Evolutionary conservation across 108 stramenopile species (phyloP).

Genomic region (Stephanodiscus triporus): DNA sequence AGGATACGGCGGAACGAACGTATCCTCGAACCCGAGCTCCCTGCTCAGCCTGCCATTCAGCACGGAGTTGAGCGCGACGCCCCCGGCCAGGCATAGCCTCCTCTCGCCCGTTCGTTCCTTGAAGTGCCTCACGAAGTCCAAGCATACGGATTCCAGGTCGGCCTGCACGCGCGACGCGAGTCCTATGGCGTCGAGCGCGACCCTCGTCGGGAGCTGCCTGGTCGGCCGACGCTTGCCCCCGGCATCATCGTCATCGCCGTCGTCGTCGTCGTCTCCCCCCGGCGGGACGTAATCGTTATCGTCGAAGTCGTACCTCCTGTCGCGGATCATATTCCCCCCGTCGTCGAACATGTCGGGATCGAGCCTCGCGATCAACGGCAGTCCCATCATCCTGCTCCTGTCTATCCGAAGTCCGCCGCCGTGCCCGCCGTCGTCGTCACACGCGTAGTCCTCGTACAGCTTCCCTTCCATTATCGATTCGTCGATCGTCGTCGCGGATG

Average conservation of each 20-base stretch:
- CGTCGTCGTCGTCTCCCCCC: slow-evolving; percentile 4
- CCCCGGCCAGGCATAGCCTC: slow-evolving; percentile 92
- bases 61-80: slow-evolving; percentile 93
- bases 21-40: slow-evolving; percentile 83
- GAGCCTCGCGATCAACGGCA: slow-evolving; percentile 67
- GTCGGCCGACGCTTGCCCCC: slow-evolving; percentile 21
- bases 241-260: background rate
- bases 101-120: slow-evolving; percentile 78
- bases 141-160: slow-evolving; percentile 79
- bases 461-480: slow-evolving; percentile 60
- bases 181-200: slow-evolving; percentile 81
- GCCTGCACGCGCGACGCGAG: slow-evolving; percentile 78
- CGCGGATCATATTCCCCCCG: slow-evolving; percentile 58
- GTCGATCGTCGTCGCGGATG: slow-evolving; percentile 40
- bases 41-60: slow-evolving; percentile 85
- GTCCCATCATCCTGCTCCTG: slow-evolving; percentile 57
- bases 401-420: slow-evolving; percentile 56
- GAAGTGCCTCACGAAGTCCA: slow-evolving; percentile 87
- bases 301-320: slow-evolving; percentile 82
- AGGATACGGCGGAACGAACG: slow-evolving; percentile 92
- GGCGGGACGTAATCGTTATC: slow-evolving; percentile 51
- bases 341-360: slow-evolving; percentile 82
- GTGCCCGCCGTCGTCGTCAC: background rate
- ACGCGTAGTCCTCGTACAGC: slow-evolving; percentile 58
- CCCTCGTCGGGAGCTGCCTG: slow-evolving; percentile 68